These are phyloP conservation scores for Collybia sordida DNA, from an alignment of 768 basidiomycete genomes.

Conservation along the genomic window DNA sequence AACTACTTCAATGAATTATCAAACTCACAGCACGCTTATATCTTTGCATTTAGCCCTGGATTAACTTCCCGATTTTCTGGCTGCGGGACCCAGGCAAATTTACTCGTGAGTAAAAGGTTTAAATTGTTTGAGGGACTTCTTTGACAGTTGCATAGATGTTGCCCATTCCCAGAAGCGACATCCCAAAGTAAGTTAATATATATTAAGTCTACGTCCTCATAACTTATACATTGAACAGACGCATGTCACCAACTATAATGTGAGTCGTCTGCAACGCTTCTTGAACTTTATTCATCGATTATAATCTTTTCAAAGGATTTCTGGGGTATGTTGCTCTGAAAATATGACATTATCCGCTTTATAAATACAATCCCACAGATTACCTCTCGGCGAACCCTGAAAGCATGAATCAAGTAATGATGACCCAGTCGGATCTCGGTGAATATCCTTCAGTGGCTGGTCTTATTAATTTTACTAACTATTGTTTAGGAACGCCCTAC, in stretches of 20 bases:
- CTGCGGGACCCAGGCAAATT: conserved; percentile 48
- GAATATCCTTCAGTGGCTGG: conserved; percentile 12
- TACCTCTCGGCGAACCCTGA: conserved; percentile 48
- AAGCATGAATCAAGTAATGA: conserved; percentile 46
- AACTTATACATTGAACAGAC: not conserved
- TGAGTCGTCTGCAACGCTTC: not conserved
- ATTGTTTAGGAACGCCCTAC: conserved; percentile 38
- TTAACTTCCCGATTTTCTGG: conserved; percentile 48
- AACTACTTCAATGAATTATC: not conserved
- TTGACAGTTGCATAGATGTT: conserved; percentile 13
- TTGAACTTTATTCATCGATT: no score
- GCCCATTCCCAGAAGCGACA: conserved; percentile 49
- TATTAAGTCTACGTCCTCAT: conserved; percentile 19
- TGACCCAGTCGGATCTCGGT: conserved; percentile 54
- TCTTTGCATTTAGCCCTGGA: conserved; percentile 21
- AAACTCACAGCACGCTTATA: no score
- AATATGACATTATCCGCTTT: not conserved
- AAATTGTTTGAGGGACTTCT: not conserved
- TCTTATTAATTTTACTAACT: not conserved
- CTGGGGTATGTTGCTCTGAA: conserved; percentile 4
- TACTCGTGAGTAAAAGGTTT: conserved; percentile 30
- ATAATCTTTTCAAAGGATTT: conserved; percentile 9
- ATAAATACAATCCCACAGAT: conserved; percentile 25
- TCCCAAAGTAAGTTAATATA: conserved; percentile 47
- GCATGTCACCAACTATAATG: not conserved